Conservation (phyloP, 2,329 filamentous ascomycete genomes). For the Xylaria sp. region DNA sequence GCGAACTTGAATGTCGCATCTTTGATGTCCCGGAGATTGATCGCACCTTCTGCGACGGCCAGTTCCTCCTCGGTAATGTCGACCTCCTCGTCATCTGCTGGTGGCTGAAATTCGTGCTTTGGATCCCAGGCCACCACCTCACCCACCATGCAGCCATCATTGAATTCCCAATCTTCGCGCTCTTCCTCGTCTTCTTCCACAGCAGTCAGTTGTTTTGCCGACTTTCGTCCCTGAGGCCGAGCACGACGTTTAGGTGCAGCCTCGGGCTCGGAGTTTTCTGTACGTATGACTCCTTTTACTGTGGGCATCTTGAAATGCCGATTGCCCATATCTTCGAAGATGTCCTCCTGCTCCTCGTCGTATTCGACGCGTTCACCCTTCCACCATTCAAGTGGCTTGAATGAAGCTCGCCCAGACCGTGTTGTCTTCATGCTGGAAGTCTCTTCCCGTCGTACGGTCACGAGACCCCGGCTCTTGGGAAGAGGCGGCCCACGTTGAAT, state of each 20-base stretch:
- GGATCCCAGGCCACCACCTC: conserved; percentile 61
- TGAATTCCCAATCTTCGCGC: conserved; percentile 65
- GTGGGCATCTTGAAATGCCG: conserved; percentile 57
- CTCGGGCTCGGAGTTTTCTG: conserved; percentile 44
- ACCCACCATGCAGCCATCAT: conserved; percentile 59
- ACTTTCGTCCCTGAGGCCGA: conserved; percentile 18
- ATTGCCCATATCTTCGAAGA: conserved; percentile 36
- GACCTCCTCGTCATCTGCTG: conserved; percentile 49
- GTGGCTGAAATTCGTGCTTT: conserved; percentile 49
- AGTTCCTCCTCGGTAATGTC: conserved; percentile 51
- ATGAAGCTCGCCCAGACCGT: conserved; percentile 72
- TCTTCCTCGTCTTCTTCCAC: conserved; percentile 49
- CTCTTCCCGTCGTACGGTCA: conserved; percentile 46
- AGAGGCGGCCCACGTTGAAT: conserved; percentile 52
- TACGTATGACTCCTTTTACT: conserved; percentile 72
- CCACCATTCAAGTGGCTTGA: conserved; percentile 79
- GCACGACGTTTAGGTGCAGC: conserved; percentile 26
- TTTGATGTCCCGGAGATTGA: conserved; percentile 54
- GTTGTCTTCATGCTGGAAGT: conserved; percentile 53
- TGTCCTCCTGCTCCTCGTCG: conserved; percentile 52
- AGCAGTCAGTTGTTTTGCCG: conserved; percentile 8
- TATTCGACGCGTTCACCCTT: conserved; percentile 74
- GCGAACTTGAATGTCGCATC: conserved; percentile 77
- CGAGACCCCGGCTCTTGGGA: conserved; percentile 49
- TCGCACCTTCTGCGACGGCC: conserved; percentile 50